Conservation (phyloP, 108 stramenopile species). For the Cyclotella distinguenda region DNA sequence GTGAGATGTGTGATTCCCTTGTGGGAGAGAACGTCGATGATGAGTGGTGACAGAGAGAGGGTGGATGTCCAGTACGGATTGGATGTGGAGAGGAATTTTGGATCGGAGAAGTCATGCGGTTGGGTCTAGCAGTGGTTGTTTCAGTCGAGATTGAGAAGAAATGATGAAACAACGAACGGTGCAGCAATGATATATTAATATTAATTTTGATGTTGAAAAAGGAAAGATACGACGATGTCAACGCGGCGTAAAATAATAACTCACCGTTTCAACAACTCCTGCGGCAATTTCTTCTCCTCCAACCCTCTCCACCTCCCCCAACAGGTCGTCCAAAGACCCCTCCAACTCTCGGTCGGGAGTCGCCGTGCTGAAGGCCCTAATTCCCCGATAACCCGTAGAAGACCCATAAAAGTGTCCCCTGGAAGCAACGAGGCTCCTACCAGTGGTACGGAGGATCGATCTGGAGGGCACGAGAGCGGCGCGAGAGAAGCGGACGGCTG, state of each 20-base stretch:
- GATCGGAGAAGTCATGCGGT: constrained; percentile 59
- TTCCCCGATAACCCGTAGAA: not conserved
- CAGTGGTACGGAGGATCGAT: too few species aligned
- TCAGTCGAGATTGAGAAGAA: not conserved
- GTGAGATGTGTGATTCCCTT: constrained; percentile 88
- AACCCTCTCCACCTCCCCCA: not conserved
- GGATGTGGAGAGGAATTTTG: constrained; percentile 71
- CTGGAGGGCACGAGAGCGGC: too few species aligned
- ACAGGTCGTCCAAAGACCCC: not conserved
- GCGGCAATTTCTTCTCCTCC: not conserved
- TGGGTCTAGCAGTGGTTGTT: constrained; percentile 5
- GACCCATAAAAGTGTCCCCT: not conserved
- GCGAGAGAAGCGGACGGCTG: too few species aligned
- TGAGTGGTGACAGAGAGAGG: constrained; percentile 57
- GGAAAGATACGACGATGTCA: not conserved
- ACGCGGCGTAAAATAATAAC: not conserved
- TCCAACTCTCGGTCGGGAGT: not conserved
- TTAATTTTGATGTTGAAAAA: not conserved
- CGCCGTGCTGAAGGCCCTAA: not conserved
- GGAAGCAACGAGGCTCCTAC: too few species aligned
- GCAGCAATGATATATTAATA: not conserved
- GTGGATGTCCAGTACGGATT: constrained; percentile 84
- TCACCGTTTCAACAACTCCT: not conserved
- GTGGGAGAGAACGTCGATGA: constrained; percentile 82
- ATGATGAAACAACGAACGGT: not conserved